phyloP scores from a whole-genome alignment of 768 basidiomycete species.

The Russula foetens region DNA sequence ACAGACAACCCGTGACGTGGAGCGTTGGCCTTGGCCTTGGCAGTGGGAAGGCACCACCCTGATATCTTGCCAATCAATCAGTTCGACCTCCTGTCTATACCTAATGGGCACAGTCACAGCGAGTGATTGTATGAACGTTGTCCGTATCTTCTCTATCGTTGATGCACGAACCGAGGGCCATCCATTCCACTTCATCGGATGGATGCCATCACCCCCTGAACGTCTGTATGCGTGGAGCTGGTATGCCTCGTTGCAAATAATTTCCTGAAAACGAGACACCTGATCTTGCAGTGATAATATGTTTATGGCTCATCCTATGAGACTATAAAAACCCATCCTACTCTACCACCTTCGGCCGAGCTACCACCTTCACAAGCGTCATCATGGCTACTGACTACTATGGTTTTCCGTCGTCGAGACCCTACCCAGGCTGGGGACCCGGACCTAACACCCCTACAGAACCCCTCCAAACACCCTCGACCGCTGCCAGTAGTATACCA shows the following conservation, averaged over 20 bases:
- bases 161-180: background rate
- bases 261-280: background rate
- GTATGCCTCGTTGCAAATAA: background rate
- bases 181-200: background rate
- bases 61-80: background rate
- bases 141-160: background rate
- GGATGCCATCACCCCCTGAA: background rate
- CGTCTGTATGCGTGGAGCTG: background rate
- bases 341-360: background rate
- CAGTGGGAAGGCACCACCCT: background rate
- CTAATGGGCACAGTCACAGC: background rate
- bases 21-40: too few species aligned
- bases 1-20: background rate
- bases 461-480: background rate
- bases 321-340: background rate
- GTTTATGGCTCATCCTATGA: background rate
- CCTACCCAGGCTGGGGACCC: conserved; percentile 1
- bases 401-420: background rate
- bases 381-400: conserved; percentile 8
- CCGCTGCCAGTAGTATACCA: too few species aligned
- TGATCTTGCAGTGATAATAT: background rate
- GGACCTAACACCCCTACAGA: background rate
- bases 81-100: background rate
- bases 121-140: background rate
- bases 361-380: background rate